Evolutionary conservation across 2,329 filamentous ascomycete genomes (phyloP).

Genomic region (Periconia sp.): DNA sequence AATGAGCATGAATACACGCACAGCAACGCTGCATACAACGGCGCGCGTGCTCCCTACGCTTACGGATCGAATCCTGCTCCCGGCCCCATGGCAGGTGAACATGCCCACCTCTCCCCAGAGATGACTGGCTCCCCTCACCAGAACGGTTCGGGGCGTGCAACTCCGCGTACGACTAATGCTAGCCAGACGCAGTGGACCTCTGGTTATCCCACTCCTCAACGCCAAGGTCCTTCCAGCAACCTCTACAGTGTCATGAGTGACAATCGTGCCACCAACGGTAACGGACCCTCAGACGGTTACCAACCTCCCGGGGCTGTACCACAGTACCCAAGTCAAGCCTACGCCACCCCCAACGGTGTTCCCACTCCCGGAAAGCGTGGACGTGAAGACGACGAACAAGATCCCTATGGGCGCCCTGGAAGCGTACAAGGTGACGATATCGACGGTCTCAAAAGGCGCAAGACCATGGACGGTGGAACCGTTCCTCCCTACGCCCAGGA

Average conservation of each 20-base stretch:
- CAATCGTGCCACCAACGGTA: conserved; percentile 70
- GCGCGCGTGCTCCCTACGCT: conserved; percentile 72
- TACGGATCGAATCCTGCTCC: conserved; percentile 70
- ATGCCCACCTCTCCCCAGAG: conserved; percentile 76
- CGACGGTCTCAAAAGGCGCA: conserved; percentile 73
- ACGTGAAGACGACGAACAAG: conserved; percentile 65
- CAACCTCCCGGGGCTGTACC: conserved; percentile 61
- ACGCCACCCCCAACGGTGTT: conserved; percentile 64
- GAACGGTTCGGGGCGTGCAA: conserved; percentile 79
- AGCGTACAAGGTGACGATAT: conserved; percentile 58
- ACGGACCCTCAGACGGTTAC: conserved; percentile 69
- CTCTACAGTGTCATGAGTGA: conserved; percentile 89
- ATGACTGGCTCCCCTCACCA: conserved; percentile 84
- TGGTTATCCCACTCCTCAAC: conserved; percentile 79
- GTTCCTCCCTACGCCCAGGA: conserved; percentile 36
- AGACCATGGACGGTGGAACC: conserved; percentile 62
- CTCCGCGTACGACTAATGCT: conserved; percentile 75
- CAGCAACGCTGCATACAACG: conserved; percentile 69
- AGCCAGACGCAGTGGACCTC: conserved; percentile 71
- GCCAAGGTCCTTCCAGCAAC: conserved; percentile 72
- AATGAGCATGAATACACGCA: conserved; percentile 86
- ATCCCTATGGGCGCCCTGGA: conserved; percentile 66
- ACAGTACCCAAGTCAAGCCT: conserved; percentile 62
- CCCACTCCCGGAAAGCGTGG: conserved; percentile 60
- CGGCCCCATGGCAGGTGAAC: conserved; percentile 68